phyloP scores from a whole-genome alignment of 768 basidiomycete species.

The Trametes gibbosa region DNA sequence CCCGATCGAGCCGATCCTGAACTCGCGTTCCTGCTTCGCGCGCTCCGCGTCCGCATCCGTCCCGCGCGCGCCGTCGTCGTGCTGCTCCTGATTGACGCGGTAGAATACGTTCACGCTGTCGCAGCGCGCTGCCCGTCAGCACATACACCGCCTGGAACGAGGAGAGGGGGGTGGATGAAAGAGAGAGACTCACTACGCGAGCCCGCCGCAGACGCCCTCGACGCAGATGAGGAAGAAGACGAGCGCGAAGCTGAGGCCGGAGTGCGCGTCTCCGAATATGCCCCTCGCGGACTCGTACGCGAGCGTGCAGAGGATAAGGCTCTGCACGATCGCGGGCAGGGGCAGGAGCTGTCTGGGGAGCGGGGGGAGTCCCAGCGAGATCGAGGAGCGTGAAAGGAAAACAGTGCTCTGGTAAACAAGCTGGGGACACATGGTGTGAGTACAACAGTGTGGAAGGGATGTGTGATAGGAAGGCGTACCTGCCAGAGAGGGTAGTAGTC shows the following conservation, averaged over 20 bases:
- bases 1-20: constrained; percentile 88
- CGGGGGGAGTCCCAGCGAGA: constrained; percentile 80
- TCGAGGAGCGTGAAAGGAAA: constrained; percentile 89
- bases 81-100: constrained; percentile 72
- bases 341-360: constrained; percentile 67
- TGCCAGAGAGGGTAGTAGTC: constrained; percentile 98
- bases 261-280: constrained; percentile 47
- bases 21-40: constrained; percentile 76
- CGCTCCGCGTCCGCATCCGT: constrained; percentile 53
- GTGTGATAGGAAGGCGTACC: constrained; percentile 41
- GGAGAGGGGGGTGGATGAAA: constrained; percentile 21
- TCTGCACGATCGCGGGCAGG: constrained; percentile 76
- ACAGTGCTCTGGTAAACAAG: constrained; percentile 89
- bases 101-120: constrained; percentile 80
- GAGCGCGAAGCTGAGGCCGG: constrained; percentile 50
- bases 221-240: constrained; percentile 78
- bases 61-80: constrained; percentile 43
- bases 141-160: too few relatives aligned
- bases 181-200: constrained; percentile 69
- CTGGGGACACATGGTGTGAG: constrained; percentile 32
- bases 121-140: neutral
- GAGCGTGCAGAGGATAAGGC: constrained; percentile 58
- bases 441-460: neutral
- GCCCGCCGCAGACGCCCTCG: constrained; percentile 91
- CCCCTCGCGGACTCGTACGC: constrained; percentile 68